Percentiles rank a stretch among this genome's conserved stretches.
phyloP scores from a whole-genome alignment of 73 alveolate species.

The Paramecium primaurelia region DNA sequence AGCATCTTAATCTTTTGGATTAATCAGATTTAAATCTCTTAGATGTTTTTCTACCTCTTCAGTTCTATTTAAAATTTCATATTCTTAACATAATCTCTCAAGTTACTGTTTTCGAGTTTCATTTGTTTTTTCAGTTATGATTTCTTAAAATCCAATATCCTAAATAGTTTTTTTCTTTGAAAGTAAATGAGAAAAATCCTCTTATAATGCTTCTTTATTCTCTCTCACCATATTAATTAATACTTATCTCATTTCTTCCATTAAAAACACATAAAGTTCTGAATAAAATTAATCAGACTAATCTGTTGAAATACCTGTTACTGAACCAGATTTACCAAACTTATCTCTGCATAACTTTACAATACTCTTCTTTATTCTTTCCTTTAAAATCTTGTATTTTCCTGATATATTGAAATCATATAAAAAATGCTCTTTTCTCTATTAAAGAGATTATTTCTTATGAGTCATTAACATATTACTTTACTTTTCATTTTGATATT shows the following conservation, averaged over 20 bases:
- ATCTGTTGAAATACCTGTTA: constrained; percentile 88
- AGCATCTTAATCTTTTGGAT: constrained; percentile 75
- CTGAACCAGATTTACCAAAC: constrained; percentile 83
- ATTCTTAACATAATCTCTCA: constrained; percentile 87
- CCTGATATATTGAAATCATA: constrained; percentile 95
- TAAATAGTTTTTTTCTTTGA: constrained; percentile 71
- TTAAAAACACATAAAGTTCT: constrained; percentile 87
- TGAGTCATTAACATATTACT: constrained; percentile 67
- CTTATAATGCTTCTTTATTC: constrained; percentile 92
- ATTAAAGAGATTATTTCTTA: constrained; percentile 73
- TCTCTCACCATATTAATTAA: constrained; percentile 72
- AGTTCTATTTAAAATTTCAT: constrained; percentile 81
- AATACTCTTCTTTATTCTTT: constrained; percentile 92
- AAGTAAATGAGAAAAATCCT: constrained; percentile 72
- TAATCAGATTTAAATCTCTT: constrained; percentile 69
- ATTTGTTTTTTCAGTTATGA: constrained; percentile 66
- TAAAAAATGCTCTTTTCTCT: constrained; percentile 88
- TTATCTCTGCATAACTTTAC: constrained; percentile 94
- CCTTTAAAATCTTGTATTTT: constrained; percentile 92
- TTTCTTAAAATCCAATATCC: constrained; percentile 77
- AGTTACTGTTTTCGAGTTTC: constrained; percentile 86
- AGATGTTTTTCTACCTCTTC: constrained; percentile 80
- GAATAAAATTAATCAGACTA: constrained; percentile 93
- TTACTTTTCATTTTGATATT: constrained; percentile 65
- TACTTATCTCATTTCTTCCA: constrained; percentile 84